Conservation (phyloP, 306 rosid genomes). For the Castanospermum australe region DNA sequence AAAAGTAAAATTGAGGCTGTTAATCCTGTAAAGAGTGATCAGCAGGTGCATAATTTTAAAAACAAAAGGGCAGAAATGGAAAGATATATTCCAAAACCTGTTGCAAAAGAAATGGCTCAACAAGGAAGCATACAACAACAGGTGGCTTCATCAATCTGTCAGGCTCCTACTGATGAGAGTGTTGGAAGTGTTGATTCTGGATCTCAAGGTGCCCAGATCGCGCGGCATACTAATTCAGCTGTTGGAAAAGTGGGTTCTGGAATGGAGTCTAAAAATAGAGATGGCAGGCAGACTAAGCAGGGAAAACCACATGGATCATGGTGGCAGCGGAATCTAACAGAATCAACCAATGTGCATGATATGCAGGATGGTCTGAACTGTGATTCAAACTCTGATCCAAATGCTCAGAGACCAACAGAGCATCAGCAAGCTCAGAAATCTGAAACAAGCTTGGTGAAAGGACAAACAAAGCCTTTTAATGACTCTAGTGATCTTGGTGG, state of each 20-base stretch:
- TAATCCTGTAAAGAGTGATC: constrained; percentile 53
- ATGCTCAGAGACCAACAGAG: constrained; percentile 41
- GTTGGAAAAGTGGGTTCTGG: constrained; percentile 48
- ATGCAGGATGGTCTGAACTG: constrained; percentile 41
- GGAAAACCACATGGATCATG: constrained; percentile 72
- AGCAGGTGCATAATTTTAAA: constrained; percentile 62
- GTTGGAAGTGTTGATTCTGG: constrained; percentile 45
- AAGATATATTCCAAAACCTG: constrained; percentile 94
- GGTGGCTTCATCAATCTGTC: constrained; percentile 44
- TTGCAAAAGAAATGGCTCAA: constrained; percentile 92
- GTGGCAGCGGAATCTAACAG: constrained; percentile 61
- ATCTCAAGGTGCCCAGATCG: constrained; percentile 36
- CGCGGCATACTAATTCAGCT: constrained; percentile 37
- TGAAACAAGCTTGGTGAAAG: constrained; percentile 40
- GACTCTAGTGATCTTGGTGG: constrained; percentile 55
- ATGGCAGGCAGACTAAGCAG: constrained; percentile 62
- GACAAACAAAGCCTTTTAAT: constrained; percentile 45
- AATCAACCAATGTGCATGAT: constrained; percentile 45
- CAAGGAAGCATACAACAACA: constrained; percentile 65
- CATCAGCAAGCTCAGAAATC: constrained; percentile 41
- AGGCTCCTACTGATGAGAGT: constrained; percentile 39
- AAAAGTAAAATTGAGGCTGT: constrained; percentile 51
- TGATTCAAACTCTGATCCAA: constrained; percentile 40
- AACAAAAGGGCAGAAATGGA: constrained; percentile 94
- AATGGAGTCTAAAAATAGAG: constrained; percentile 55